These are phyloP conservation scores for Cadophora sp. DNA, from an alignment of 2,329 filamentous ascomycete genomes.

Conservation along the genomic window DNA sequence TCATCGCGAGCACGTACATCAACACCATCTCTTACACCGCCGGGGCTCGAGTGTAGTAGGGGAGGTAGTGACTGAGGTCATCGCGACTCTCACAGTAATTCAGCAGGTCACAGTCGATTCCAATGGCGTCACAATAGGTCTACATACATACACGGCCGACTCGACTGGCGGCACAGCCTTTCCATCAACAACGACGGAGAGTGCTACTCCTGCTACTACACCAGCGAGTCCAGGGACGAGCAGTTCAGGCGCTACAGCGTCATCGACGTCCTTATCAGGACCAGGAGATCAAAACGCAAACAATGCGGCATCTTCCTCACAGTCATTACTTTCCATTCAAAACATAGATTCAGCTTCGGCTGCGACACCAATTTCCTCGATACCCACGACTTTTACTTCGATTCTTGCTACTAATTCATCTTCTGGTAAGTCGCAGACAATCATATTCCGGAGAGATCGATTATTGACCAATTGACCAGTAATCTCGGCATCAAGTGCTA, in stretches of 20 bases:
- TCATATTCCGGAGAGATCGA: conserved; percentile 12
- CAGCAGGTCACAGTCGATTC: conserved; percentile 43
- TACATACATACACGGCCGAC: conserved; percentile 32
- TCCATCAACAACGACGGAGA: conserved; percentile 24
- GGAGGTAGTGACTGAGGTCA: conserved; percentile 38
- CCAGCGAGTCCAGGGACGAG: conserved; percentile 23
- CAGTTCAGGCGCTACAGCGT: conserved; percentile 21
- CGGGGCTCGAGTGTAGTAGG: neutral
- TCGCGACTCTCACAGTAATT: conserved; percentile 40
- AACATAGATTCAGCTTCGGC: conserved; percentile 22
- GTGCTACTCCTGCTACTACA: conserved; percentile 21
- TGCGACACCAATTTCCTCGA: conserved; percentile 39
- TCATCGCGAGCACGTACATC: conserved; percentile 43
- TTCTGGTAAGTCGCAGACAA: conserved; percentile 36
- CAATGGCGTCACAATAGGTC: conserved; percentile 38
- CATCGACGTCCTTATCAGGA: conserved; percentile 18
- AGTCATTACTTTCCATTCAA: conserved; percentile 37
- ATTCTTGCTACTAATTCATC: conserved; percentile 42
- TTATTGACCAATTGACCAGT: conserved; percentile 35
- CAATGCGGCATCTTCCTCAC: conserved; percentile 26
- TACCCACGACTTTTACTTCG: conserved; percentile 39
- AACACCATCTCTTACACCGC: conserved; percentile 35
- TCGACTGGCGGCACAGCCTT: conserved; percentile 17
- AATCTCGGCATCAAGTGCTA: conserved; percentile 40
- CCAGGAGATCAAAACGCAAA: neutral